Conservation (phyloP, 163 green algal genomes). For the Picocystis sp. region DNA sequence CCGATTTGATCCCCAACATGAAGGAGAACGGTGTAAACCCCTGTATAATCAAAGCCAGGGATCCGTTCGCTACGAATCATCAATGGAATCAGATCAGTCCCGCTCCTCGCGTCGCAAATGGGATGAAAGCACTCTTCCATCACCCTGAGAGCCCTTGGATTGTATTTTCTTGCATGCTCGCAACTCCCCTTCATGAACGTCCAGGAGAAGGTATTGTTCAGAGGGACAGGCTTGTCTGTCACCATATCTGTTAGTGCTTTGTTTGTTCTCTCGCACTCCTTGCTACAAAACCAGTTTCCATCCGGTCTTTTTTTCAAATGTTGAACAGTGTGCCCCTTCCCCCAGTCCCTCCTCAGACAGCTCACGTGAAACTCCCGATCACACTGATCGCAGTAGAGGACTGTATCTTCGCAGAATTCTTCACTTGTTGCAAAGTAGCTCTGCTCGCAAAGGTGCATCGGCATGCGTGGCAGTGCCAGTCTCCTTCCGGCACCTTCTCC, state of each 20-base stretch:
- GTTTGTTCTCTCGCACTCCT: not conserved
- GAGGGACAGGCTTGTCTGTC: no score
- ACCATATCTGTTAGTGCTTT: no score
- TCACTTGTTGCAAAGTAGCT: constrained; percentile 56
- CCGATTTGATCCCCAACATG: constrained; percentile 33
- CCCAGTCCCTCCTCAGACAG: not conserved
- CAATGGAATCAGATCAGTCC: constrained; percentile 62
- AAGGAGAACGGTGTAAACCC: constrained; percentile 39
- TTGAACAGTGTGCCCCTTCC: no score
- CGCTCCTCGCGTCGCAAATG: constrained; percentile 62
- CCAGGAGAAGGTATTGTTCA: no score
- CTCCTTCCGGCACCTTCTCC: constrained; percentile 12
- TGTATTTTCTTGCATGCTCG: no score
- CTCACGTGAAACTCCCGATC: constrained; percentile 87
- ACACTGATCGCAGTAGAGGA: constrained; percentile 92
- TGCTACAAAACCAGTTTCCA: constrained; percentile 22
- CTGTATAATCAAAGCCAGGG: constrained; percentile 40
- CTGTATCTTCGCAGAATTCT: constrained; percentile 64
- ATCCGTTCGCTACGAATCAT: constrained; percentile 55
- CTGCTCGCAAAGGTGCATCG: constrained; percentile 19
- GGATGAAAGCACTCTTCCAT: constrained; percentile 76
- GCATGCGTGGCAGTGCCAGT: constrained; percentile 24
- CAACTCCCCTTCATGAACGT: no score
- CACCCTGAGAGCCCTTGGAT: no score
- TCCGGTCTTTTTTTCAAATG: constrained; percentile 8